These are phyloP conservation scores for Benincasa hispida DNA, from an alignment of 306 rosid genomes.

Conservation along the genomic window DNA sequence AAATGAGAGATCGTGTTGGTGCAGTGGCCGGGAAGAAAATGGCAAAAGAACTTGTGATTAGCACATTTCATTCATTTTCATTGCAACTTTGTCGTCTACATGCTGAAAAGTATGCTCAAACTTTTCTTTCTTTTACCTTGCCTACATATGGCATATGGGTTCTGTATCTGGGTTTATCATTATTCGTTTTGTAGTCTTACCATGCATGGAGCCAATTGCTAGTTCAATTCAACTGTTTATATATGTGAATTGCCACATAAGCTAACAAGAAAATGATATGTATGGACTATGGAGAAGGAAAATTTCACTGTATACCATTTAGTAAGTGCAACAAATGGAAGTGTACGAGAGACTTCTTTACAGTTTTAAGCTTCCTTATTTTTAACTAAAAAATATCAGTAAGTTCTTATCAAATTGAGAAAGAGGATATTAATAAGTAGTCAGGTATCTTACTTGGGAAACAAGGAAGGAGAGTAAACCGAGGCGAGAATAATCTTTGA, in stretches of 20 bases:
- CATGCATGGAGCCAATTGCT: background rate
- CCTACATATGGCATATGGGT: background rate
- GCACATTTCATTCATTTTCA: constrained; percentile 96
- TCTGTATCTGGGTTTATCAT: background rate
- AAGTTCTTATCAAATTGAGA: background rate
- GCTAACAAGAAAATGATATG: background rate
- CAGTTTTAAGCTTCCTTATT: background rate
- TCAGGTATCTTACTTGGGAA: background rate
- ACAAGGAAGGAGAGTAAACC: background rate
- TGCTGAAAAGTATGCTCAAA: constrained; percentile 65
- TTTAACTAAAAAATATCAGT: background rate
- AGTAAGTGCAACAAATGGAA: background rate
- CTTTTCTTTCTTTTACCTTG: background rate
- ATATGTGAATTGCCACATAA: background rate
- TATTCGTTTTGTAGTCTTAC: background rate
- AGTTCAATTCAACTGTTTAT: background rate
- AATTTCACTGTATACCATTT: background rate
- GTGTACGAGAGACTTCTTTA: background rate
- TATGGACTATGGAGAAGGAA: background rate
- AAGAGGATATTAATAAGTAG: background rate
- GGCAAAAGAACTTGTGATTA: constrained; percentile 77
- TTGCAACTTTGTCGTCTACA: constrained; percentile 87
- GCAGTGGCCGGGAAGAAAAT: constrained; percentile 62
- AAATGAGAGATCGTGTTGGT: constrained; percentile 93
- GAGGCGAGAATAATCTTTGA: background rate